Evolutionary conservation across 495 filamentous ascomycete species (phyloP).

Genomic region (Penicillium longicatenatum): DNA sequence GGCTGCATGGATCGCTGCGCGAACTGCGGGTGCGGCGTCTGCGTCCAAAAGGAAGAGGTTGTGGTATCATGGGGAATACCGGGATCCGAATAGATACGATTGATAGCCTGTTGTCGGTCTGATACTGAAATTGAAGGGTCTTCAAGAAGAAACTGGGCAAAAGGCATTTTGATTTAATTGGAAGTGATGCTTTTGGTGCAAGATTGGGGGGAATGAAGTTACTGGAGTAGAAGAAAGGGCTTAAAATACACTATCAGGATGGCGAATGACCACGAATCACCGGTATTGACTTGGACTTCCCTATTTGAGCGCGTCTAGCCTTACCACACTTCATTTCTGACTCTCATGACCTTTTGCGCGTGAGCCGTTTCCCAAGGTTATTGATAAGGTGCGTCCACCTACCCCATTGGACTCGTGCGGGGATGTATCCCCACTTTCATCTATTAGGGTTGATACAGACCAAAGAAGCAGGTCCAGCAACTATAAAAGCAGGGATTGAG

Average conservation of each 20-base stretch:
- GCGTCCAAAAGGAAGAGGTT: slow-evolving; percentile 74
- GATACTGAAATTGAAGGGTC: slow-evolving; percentile 20
- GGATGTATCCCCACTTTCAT: neutral
- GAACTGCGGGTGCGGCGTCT: slow-evolving; percentile 53
- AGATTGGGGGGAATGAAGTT: neutral
- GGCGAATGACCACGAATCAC: slow-evolving; percentile 17
- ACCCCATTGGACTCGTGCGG: slow-evolving; percentile 10
- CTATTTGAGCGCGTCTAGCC: slow-evolving; percentile 8
- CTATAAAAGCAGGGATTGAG: neutral
- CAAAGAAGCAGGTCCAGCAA: neutral
- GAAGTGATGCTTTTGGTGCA: neutral
- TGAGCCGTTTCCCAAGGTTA: neutral
- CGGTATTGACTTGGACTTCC: slow-evolving; percentile 21
- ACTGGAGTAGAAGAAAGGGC: neutral
- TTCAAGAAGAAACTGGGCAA: slow-evolving; percentile 21
- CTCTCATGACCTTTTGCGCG: neutral
- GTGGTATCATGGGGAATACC: slow-evolving; percentile 45
- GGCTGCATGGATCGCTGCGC: slow-evolving; percentile 60
- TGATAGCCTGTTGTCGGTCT: slow-evolving; percentile 27
- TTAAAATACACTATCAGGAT: neutral
- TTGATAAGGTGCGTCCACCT: slow-evolving; percentile 23
- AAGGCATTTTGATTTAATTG: slow-evolving; percentile 23
- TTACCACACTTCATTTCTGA: neutral
- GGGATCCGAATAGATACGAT: slow-evolving; percentile 32
- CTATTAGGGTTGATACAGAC: neutral